These are phyloP conservation scores for Fraxinus cuspidata DNA, from an alignment of 257 asterid genomes.

Conservation along the genomic window DNA sequence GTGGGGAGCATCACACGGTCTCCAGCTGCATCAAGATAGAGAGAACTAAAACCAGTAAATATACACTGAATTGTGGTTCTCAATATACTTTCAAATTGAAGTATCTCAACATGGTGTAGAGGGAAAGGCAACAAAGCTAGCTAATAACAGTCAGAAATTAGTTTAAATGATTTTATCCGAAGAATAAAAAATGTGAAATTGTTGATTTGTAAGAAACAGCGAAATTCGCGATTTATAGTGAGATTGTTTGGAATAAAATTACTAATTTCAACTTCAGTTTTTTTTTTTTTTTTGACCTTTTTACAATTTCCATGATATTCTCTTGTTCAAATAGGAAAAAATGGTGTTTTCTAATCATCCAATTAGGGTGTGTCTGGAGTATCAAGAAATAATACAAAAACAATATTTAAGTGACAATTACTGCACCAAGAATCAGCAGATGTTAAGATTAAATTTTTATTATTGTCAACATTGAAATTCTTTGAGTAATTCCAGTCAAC, in stretches of 20 bases:
- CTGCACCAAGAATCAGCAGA: no score
- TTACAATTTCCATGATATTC: not conserved
- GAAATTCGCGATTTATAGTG: not conserved
- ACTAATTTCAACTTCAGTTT: not conserved
- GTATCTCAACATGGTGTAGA: not conserved
- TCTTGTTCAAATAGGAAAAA: not conserved
- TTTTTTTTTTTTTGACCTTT: not conserved
- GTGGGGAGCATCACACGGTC: slow-evolving; percentile 24
- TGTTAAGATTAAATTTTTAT: no score
- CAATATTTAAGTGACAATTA: no score
- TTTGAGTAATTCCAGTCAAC: no score
- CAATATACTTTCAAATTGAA: not conserved
- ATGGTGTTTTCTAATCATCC: no score
- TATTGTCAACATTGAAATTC: no score
- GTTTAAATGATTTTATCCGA: not conserved
- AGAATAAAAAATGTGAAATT: not conserved
- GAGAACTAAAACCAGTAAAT: not conserved
- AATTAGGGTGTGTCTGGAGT: not conserved
- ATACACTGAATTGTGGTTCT: not conserved
- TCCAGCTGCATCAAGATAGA: slow-evolving; percentile 23
- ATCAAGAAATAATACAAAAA: not conserved
- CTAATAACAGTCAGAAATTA: not conserved
- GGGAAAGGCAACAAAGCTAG: not conserved
- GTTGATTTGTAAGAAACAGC: not conserved
- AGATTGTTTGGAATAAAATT: not conserved